Base-by-base conservation (phyloP, 179 eudicot species). In the Beta lomatogona region DNA sequence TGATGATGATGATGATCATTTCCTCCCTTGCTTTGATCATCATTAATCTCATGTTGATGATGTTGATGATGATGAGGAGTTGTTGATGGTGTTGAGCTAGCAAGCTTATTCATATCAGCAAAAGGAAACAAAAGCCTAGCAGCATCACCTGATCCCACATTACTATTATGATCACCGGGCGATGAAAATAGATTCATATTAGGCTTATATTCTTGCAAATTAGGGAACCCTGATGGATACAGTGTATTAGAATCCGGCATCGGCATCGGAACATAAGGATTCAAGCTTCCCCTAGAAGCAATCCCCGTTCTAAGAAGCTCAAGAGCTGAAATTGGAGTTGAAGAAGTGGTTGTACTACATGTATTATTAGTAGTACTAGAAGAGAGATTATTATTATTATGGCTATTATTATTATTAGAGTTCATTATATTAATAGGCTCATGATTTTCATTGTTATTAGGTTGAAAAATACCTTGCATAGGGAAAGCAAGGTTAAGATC, bases 201-300 rank as follows among this genome's bases (percentile, higher is more conserved):
- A 19, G 93, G 91, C 88, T 92, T 92, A 83, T 86, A 85, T 31
- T 92, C 93, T 76, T 91, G 97, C 72, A 90, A 83, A 69, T 78
- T 77, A 15, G 86, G 85, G 60, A 88, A 91, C 52, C 89, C 88
- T 7, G 91, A 77, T 21, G 87, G 78, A 45, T 87, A 88, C 7
- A 87, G 69, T 15, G 85, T 28, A 82, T 82, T 88, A 0, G 86
- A 82, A 75, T 88, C 88, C 46, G 82, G 78, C 66, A 21, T 61
- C 36, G 87, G 71, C 22, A 88, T 82, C 4, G 92, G 86, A 55
- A 80, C 71, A 75, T 77, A 85, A 9, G 92, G 80, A 60, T 83
- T 85, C 79, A 91, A 66, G 60, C 89, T 86, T 59, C 88, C 92
- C 77, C 88, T 83, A 50, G 91, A 87, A 61, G 85, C 85, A 8